phyloP scores from a whole-genome alignment of 2,329 filamentous ascomycete species.

The Talaromyces funiculosus region DNA sequence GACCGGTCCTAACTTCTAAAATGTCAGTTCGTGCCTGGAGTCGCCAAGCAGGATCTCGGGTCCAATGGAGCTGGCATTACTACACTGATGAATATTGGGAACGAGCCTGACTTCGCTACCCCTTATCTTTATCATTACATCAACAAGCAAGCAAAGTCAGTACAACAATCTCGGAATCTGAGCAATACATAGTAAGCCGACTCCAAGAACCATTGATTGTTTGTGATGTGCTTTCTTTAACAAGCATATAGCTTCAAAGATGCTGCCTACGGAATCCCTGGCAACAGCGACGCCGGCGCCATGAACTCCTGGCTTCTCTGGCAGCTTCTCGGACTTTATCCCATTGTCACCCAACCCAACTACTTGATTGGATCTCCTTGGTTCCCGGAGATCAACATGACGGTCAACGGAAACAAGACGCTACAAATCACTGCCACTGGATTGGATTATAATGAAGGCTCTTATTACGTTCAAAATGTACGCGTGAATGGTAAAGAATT shows the following conservation, averaged over 20 bases:
- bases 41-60: constrained; percentile 25
- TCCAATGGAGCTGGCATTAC: constrained; percentile 29
- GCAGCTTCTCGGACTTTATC: constrained; percentile 47
- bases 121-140: constrained; percentile 67
- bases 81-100: constrained; percentile 56
- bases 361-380: constrained; percentile 45
- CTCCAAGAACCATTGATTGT: neutral
- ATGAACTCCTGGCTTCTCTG: constrained; percentile 49
- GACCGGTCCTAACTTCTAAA: neutral
- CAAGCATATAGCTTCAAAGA: constrained; percentile 45
- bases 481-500: constrained; percentile 49
- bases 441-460: constrained; percentile 31
- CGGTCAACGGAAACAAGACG: constrained; percentile 25
- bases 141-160: constrained; percentile 57
- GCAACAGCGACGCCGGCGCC: constrained; percentile 61
- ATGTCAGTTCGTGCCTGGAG: constrained; percentile 39
- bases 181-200: constrained; percentile 47
- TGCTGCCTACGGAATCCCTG: constrained; percentile 54
- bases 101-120: constrained; percentile 61
- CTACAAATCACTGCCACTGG: constrained; percentile 46
- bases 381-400: constrained; percentile 37
- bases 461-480: constrained; percentile 49
- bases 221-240: neutral
- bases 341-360: constrained; percentile 43
- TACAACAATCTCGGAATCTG: constrained; percentile 54